phyloP scores from a whole-genome alignment of 495 filamentous ascomycete species.

The Filosporella fistucella region DNA sequence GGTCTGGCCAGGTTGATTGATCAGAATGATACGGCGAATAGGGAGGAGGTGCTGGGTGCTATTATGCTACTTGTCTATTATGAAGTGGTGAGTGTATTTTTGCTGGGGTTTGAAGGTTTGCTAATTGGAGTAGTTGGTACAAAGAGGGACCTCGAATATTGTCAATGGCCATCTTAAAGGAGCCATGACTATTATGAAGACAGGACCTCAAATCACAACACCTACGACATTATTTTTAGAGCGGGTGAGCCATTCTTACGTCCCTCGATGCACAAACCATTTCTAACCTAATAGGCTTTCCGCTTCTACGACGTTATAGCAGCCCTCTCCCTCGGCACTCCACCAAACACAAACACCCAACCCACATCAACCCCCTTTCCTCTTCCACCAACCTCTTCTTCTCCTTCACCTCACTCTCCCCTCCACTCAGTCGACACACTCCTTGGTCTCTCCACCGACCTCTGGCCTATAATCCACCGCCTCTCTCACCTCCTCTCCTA shows the following conservation, averaged over 20 bases:
- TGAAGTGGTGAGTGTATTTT: slow-evolving; percentile 45
- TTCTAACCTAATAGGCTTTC: slow-evolving; percentile 40
- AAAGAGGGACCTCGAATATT: slow-evolving; percentile 51
- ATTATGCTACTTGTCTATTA: slow-evolving; percentile 63
- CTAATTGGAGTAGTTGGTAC: slow-evolving; percentile 46
- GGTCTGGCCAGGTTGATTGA: slow-evolving; percentile 53
- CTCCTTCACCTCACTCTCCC: slow-evolving; percentile 42
- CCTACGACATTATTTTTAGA: slow-evolving; percentile 52
- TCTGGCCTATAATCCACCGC: slow-evolving; percentile 61
- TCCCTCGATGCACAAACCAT: background rate
- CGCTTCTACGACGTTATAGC: slow-evolving; percentile 62
- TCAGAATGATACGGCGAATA: slow-evolving; percentile 40
- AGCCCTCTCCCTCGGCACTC: slow-evolving; percentile 55
- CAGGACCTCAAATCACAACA: slow-evolving; percentile 38
- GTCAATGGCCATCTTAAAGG: slow-evolving; percentile 56
- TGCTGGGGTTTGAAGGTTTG: background rate
- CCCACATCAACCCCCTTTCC: slow-evolving; percentile 14
- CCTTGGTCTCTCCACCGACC: slow-evolving; percentile 55
- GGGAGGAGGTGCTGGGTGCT: slow-evolving; percentile 54
- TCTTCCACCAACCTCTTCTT: slow-evolving; percentile 31
- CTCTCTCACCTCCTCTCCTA: slow-evolving; percentile 49
- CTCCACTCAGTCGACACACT: slow-evolving; percentile 52
- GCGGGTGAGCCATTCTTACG: slow-evolving; percentile 37
- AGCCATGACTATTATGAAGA: slow-evolving; percentile 53
- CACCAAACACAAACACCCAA: slow-evolving; percentile 49